Evolutionary conservation across 1,284 basidiomycete genomes (phyloP).

Genomic region (Apiotrichum montevideense): DNA sequence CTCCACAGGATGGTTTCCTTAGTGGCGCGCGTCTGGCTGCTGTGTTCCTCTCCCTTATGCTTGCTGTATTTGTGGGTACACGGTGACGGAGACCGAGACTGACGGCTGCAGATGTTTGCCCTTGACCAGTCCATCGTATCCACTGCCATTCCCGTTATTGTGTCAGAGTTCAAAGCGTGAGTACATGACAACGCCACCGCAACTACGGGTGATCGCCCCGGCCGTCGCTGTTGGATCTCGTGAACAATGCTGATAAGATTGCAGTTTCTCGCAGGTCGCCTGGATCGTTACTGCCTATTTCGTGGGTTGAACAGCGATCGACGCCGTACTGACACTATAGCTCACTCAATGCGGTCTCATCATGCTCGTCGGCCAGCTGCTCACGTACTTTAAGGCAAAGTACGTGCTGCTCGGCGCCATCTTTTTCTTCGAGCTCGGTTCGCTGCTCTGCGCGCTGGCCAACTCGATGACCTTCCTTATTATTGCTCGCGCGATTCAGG

Average conservation of each 20-base stretch:
- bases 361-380: constrained; percentile 47
- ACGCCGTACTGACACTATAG: background rate
- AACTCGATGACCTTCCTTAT: constrained; percentile 48
- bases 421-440: constrained; percentile 50
- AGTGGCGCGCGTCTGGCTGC: constrained; percentile 24
- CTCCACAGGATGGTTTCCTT: constrained; percentile 22
- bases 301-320: constrained; percentile 24
- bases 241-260: background rate
- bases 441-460: constrained; percentile 52
- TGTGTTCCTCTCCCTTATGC: constrained; percentile 37
- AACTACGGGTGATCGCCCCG: too few relatives aligned
- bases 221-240: too few relatives aligned
- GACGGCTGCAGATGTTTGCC: constrained; percentile 21
- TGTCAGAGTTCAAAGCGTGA: constrained; percentile 49
- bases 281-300: constrained; percentile 52
- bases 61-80: constrained; percentile 39
- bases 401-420: constrained; percentile 50
- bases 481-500: constrained; percentile 51
- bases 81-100: background rate
- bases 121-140: constrained; percentile 42
- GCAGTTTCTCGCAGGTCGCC: constrained; percentile 36
- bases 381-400: constrained; percentile 48
- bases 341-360: constrained; percentile 46
- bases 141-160: constrained; percentile 49
- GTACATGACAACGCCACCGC: background rate